Conservation (phyloP, 2,329 filamentous ascomycete genomes). For the Stagonosporopsis cucurbitacearum region DNA sequence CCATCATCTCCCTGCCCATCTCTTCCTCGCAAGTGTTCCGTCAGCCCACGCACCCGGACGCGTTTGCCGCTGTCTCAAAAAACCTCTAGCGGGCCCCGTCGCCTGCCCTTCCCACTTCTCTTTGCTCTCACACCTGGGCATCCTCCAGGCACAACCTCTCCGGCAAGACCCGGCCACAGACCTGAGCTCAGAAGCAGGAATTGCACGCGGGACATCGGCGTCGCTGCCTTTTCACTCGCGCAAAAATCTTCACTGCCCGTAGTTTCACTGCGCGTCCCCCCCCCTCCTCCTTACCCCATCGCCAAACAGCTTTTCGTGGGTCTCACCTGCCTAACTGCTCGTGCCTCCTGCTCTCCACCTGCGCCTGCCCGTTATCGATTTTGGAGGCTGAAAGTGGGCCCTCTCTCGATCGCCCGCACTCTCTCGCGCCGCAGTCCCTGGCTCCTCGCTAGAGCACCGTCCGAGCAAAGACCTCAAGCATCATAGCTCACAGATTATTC, state of each 20-base stretch:
- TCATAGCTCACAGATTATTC: slow-evolving; percentile 18
- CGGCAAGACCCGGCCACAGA: slow-evolving; percentile 35
- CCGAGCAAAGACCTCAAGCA: slow-evolving; percentile 20
- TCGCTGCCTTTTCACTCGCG: slow-evolving; percentile 27
- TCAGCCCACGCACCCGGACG: slow-evolving; percentile 26
- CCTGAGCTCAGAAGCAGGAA: slow-evolving; percentile 32
- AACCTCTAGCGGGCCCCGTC: slow-evolving; percentile 24
- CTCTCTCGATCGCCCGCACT: slow-evolving; percentile 34
- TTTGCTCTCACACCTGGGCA: slow-evolving; percentile 3
- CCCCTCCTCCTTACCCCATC: slow-evolving; percentile 25
- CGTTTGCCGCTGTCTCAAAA: slow-evolving; percentile 31
- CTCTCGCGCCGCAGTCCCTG: slow-evolving; percentile 41
- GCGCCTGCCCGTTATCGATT: slow-evolving; percentile 46
- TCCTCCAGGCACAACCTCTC: slow-evolving; percentile 19
- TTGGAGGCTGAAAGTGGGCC: slow-evolving; percentile 47
- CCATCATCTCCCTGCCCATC: slow-evolving; percentile 12
- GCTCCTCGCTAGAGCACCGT: slow-evolving; percentile 24
- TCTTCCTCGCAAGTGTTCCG: slow-evolving; percentile 16
- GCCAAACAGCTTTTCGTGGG: slow-evolving; percentile 30
- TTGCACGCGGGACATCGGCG: slow-evolving; percentile 36
- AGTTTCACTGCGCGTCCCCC: slow-evolving; percentile 25
- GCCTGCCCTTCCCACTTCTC: slow-evolving; percentile 22
- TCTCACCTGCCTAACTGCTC: slow-evolving; percentile 30
- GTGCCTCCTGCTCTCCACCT: slow-evolving; percentile 43
- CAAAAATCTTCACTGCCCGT: slow-evolving; percentile 36